phyloP scores from a whole-genome alignment of 1,284 basidiomycete genomes.

The Tausonia pullulans region DNA sequence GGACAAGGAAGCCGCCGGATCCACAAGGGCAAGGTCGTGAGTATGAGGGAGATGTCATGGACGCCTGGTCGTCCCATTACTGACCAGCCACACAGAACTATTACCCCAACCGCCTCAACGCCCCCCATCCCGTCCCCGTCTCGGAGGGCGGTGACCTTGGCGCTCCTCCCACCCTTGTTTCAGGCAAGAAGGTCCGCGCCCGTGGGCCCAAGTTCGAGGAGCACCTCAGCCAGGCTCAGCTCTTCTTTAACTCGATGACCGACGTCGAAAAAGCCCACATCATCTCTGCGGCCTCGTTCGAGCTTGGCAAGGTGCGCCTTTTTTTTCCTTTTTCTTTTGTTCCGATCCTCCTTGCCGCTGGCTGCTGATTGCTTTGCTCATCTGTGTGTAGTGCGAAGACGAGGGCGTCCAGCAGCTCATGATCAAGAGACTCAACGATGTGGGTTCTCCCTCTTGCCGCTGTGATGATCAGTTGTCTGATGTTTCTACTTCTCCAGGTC shows the following conservation, averaged over 20 bases:
- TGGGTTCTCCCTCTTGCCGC: too few relatives aligned
- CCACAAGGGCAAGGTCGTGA: slow-evolving; percentile 41
- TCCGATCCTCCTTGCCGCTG: too few relatives aligned
- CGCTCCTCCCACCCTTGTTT: background rate
- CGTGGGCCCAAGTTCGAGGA: slow-evolving; percentile 59
- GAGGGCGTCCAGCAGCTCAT: slow-evolving; percentile 54
- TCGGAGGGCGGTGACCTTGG: background rate
- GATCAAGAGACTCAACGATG: slow-evolving; percentile 42
- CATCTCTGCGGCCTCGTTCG: slow-evolving; percentile 56
- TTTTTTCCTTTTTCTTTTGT: too few relatives aligned
- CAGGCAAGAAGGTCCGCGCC: slow-evolving; percentile 54
- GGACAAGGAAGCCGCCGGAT: slow-evolving; percentile 51
- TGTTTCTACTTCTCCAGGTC: slow-evolving; percentile 36
- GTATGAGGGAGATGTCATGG: too few relatives aligned
- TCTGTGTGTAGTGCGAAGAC: slow-evolving; percentile 46
- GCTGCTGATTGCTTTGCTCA: too few relatives aligned
- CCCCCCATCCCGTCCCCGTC: slow-evolving; percentile 41
- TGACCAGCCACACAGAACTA: slow-evolving; percentile 41
- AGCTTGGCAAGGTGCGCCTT: slow-evolving; percentile 46
- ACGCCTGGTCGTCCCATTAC: too few relatives aligned
- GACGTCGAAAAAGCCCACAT: slow-evolving; percentile 56
- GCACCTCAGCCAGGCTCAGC: slow-evolving; percentile 40
- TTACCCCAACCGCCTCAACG: slow-evolving; percentile 57
- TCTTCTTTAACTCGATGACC: slow-evolving; percentile 67
- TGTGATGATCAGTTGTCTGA: background rate